These are phyloP conservation scores for Yarrowia sp. DNA, from an alignment of 805 yeast species.

Conservation along the genomic window DNA sequence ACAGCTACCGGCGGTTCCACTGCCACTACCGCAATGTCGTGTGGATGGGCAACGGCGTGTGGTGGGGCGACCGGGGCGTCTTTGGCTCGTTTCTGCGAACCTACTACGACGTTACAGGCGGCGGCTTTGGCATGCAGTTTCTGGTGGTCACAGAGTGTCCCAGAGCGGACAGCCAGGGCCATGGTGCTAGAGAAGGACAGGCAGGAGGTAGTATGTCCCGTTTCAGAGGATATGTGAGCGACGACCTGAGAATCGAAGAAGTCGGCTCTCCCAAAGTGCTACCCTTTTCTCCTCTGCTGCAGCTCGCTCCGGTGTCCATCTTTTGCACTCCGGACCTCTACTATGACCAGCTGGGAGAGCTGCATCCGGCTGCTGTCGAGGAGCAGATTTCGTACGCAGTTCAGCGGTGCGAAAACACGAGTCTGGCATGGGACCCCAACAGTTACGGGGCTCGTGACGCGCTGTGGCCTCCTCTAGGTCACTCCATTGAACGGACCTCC, in stretches of 20 bases:
- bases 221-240: too few relatives aligned
- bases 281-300: background rate
- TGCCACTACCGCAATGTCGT: background rate
- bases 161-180: background rate
- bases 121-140: slow-evolving; percentile 4
- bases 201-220: too few relatives aligned
- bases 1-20: slow-evolving; percentile 15
- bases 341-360: slow-evolving; percentile 1
- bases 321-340: background rate
- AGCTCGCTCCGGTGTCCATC: background rate
- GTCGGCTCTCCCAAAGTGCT: background rate
- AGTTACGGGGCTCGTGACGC: background rate
- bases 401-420: background rate
- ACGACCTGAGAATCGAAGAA: background rate
- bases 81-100: slow-evolving; percentile 11
- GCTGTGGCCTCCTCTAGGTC: slow-evolving; percentile 12
- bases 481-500: background rate
- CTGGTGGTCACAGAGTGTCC: background rate
- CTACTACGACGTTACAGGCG: background rate
- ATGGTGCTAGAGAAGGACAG: too few relatives aligned
- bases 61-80: slow-evolving; percentile 18
- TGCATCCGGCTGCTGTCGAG: background rate
- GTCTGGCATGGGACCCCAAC: background rate
- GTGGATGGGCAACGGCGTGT: slow-evolving; percentile 13
- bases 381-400: slow-evolving; percentile 11